Evolutionary conservation across 495 filamentous ascomycete species (phyloP), one percentile per base, ranked within the genome.

Genomic region (Copromyces sp.): DNA sequence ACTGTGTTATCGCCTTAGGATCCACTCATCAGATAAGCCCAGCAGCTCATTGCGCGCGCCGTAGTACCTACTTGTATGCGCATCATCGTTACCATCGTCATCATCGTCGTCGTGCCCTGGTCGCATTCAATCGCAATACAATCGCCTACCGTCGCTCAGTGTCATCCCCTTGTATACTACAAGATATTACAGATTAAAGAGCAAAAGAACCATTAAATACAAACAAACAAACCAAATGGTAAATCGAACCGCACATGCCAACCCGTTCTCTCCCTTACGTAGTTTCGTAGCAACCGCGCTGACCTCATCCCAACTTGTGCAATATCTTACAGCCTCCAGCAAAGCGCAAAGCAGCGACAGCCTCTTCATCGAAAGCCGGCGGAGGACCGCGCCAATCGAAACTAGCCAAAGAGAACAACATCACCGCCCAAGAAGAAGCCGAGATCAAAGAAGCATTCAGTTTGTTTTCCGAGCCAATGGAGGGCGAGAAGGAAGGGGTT

Each of bases 381-480:
- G 72, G 79, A 44, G 80, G 79, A 44, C 75, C 78, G 68, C 80
- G 77, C 59, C 88, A 86, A 75, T 97, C 94, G 75, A 95, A 93
- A 79, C 92, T 97, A 73, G 94, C 94, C 4, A 92, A 92, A 80
- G 92, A 95, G 74, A 89, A 98, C 85, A 87, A 92, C 80, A 89
- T 99, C 80, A 90, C 89, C 38, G 89, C 88, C 29, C 88, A 89
- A 69, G 91, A 97, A 83, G 95, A 99, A 79, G 84, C 87, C 75
- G 93, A 97, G 80, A 97, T 99, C 76, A 89, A 89, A 76, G 94
- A 97, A 81, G 94, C 94, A 17, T 99, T 95, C 82, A 82, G 86
- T 39, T 86, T 98, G 20, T 99, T 98, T 81, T 82, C 92, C 2
- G 86, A 91, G 70, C 87, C 89, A 40, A 89, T 89, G 77, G 85